Evolutionary conservation across 1,139 yeast species (phyloP).

Genomic region (Blastobotrys proliferans): DNA sequence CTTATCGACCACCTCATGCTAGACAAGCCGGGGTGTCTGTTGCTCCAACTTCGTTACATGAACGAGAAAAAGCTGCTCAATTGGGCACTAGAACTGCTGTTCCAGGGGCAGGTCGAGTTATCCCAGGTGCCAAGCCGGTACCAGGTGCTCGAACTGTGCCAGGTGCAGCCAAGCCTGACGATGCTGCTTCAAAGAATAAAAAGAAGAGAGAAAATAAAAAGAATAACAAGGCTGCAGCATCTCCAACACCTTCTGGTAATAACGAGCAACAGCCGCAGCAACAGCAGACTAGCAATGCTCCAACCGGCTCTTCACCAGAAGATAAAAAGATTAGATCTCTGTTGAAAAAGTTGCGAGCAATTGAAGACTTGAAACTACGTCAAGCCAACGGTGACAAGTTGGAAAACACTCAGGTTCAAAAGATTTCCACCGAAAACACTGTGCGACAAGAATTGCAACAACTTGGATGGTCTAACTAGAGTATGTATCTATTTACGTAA

Average conservation of each 20-base stretch:
- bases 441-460: constrained; percentile 67
- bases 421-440: constrained; percentile 79
- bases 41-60: constrained; percentile 31
- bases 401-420: constrained; percentile 89
- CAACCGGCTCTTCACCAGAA: constrained; percentile 45
- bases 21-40: constrained; percentile 39
- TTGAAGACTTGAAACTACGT: constrained; percentile 81
- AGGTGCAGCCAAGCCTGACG: constrained; percentile 37
- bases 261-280: constrained; percentile 3
- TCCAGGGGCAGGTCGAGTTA: constrained; percentile 21
- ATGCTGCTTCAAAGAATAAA: constrained; percentile 64
- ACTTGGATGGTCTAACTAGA: constrained; percentile 60
- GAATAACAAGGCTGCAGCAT: constrained; percentile 33
- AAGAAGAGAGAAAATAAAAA: constrained; percentile 69
- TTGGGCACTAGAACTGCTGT: constrained; percentile 15
- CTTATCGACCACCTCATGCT: constrained; percentile 96
- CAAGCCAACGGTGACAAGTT: constrained; percentile 79
- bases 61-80: constrained; percentile 10
- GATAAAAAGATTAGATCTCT: constrained; percentile 90
- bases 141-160: constrained; percentile 42
- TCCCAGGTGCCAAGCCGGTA: constrained; percentile 31
- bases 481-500: constrained; percentile 28
- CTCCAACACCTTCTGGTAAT: constrained; percentile 17
- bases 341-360: constrained; percentile 89
- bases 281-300: constrained; percentile 15